Conservation (phyloP, 768 basidiomycete species). For the Calocybe cyanea region DNA sequence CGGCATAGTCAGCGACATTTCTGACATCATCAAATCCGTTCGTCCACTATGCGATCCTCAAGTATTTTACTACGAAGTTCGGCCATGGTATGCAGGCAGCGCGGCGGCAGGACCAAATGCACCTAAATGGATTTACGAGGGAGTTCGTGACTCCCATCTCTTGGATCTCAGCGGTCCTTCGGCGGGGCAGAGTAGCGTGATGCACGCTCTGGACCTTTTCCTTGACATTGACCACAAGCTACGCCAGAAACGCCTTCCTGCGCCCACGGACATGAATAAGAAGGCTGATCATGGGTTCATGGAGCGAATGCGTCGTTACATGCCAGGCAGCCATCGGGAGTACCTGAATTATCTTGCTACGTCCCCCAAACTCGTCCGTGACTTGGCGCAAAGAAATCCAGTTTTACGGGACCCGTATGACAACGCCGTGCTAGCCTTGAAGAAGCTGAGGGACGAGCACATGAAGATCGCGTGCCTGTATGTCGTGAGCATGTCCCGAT, state of each 20-base stretch:
- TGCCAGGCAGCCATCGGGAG: conserved; percentile 88
- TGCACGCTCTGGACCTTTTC: conserved; percentile 84
- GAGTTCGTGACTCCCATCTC: conserved; percentile 51
- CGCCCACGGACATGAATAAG: conserved; percentile 63
- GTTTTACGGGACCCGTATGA: conserved; percentile 76
- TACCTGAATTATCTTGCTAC: conserved; percentile 70
- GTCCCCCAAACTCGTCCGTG: conserved; percentile 58
- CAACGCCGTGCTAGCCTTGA: conserved; percentile 70
- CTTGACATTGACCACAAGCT: conserved; percentile 88
- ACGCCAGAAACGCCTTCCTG: conserved; percentile 61
- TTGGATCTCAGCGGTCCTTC: conserved; percentile 84
- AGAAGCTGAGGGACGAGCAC: conserved; percentile 80
- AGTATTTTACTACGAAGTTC: conserved; percentile 83
- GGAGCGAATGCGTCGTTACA: conserved; percentile 90
- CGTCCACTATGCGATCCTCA: conserved; percentile 76
- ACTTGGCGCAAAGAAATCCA: conserved; percentile 53
- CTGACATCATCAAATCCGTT: conserved; percentile 63
- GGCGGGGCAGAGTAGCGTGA: conserved; percentile 90
- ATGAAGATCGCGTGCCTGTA: conserved; percentile 88
- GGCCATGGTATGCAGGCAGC: conserved; percentile 93
- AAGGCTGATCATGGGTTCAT: conserved; percentile 77
- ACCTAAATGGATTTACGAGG: conserved; percentile 75
- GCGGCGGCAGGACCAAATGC: conserved; percentile 49
- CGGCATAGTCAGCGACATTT: conserved; percentile 69
- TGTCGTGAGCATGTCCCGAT: conserved; percentile 79